A percentile compares a stretch with the other conserved stretches of the same genome.
Evolutionary conservation across 768 basidiomycete species (phyloP).

Genomic region (Suillus weaverae): DNA sequence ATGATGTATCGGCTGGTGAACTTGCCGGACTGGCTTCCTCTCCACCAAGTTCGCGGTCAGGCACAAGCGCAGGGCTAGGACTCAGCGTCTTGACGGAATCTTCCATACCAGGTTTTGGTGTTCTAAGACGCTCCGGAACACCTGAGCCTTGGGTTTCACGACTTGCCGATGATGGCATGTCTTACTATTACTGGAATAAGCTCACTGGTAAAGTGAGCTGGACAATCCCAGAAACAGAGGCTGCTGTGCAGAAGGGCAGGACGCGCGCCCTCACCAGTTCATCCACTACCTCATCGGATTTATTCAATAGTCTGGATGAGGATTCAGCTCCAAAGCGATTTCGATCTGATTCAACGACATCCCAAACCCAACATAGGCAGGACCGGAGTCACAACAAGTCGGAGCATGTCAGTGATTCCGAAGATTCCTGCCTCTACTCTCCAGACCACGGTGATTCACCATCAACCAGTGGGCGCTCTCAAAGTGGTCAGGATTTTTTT

Average conservation of each 20-base stretch:
- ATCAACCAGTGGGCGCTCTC: constrained; percentile 32
- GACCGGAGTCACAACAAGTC: constrained; percentile 32
- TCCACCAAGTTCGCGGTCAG: constrained; percentile 56
- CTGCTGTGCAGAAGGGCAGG: constrained; percentile 30
- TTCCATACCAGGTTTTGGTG: constrained; percentile 56
- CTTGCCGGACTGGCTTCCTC: constrained; percentile 56
- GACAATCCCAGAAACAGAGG: constrained; percentile 57
- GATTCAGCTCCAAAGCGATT: constrained; percentile 24
- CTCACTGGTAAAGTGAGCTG: constrained; percentile 65
- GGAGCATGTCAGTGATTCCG: constrained; percentile 67
- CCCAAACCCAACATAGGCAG: constrained; percentile 25
- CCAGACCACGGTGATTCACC: constrained; percentile 34
- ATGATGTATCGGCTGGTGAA: constrained; percentile 64
- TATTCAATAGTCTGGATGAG: constrained; percentile 23
- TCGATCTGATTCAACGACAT: constrained; percentile 37
- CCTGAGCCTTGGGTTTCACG: constrained; percentile 84
- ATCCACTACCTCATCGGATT: constrained; percentile 34
- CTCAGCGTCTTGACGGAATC: constrained; percentile 39
- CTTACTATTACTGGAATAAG: constrained; percentile 79
- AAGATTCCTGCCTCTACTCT: constrained; percentile 62
- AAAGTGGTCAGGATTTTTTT: constrained; percentile 25
- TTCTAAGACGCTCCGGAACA: constrained; percentile 56
- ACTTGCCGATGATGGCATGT: constrained; percentile 78
- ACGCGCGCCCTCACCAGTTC: constrained; percentile 34
- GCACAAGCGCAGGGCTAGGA: constrained; percentile 52